phyloP scores from a whole-genome alignment of 192 early-diverging fungal species.

The Dissophora ornata region DNA sequence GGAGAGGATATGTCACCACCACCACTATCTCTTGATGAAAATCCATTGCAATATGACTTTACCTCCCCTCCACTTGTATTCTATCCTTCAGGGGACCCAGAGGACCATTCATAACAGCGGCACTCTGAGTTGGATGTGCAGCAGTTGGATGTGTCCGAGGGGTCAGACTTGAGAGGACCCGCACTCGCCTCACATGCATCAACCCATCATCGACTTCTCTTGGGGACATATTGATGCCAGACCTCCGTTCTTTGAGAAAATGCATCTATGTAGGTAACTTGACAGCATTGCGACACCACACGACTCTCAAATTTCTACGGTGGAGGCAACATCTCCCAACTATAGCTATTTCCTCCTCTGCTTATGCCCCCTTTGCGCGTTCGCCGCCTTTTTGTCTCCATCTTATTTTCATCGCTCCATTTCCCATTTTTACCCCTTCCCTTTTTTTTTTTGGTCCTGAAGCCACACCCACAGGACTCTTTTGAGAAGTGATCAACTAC shows the following conservation, averaged over 20 bases:
- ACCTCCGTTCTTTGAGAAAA: slow-evolving; percentile 2
- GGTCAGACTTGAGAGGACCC: too few relatives aligned
- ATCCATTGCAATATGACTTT: not conserved
- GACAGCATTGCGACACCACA: slow-evolving; percentile 31
- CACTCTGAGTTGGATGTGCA: slow-evolving; percentile 13
- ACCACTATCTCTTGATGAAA: slow-evolving; percentile 2
- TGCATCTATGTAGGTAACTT: slow-evolving; percentile 26
- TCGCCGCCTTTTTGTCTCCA: too few relatives aligned
- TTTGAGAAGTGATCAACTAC: too few relatives aligned
- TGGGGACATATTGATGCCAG: not conserved
- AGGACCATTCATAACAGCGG: not conserved
- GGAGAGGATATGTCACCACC: slow-evolving; percentile 23
- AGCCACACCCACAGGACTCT: too few relatives aligned
- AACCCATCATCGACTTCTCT: not conserved
- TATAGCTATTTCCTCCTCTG: not conserved
- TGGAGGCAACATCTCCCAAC: slow-evolving; percentile 14
- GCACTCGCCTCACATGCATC: not conserved
- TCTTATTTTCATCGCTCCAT: too few relatives aligned
- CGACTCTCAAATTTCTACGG: slow-evolving; percentile 29
- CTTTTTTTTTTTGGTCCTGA: not conserved
- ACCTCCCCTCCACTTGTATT: slow-evolving; percentile 20
- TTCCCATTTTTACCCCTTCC: too few relatives aligned
- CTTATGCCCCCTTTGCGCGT: too few relatives aligned
- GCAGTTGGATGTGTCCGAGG: slow-evolving; percentile 9
- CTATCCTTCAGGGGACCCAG: not conserved